Conservation (phyloP, 2,329 filamentous ascomycete genomes). For the Botryosphaeria dothidea region DNA sequence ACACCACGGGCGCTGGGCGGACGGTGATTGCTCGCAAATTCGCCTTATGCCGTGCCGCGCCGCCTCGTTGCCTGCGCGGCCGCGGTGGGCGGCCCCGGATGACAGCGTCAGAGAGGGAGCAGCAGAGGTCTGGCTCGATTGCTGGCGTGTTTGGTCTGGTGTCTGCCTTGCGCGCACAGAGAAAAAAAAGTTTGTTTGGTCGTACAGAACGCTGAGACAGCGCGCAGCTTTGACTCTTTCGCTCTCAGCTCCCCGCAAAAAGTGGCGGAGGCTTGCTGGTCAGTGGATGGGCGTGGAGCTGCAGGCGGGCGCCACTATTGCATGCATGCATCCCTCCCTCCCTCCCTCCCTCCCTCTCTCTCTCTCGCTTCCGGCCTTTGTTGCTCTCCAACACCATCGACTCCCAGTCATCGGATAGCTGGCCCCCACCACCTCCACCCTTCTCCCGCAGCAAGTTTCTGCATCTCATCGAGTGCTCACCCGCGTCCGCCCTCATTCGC, state of each 20-base stretch:
- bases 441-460: not conserved
- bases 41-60: not conserved
- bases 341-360: too few relatives aligned
- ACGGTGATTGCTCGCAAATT: conserved; percentile 4
- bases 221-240: not conserved
- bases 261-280: not conserved
- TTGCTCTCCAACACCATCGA: not conserved
- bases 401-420: not conserved
- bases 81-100: not conserved
- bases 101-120: not conserved
- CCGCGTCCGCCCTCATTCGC: not conserved
- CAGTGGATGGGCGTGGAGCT: not conserved
- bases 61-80: conserved; percentile 1
- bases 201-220: not conserved
- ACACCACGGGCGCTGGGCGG: too few relatives aligned
- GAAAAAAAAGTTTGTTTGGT: not conserved
- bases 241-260: not conserved
- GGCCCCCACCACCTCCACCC: not conserved
- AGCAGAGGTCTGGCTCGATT: not conserved
- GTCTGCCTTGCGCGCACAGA: conserved; percentile 1
- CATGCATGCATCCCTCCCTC: too few relatives aligned
- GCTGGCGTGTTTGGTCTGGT: too few relatives aligned
- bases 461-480: not conserved
- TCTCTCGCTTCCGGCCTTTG: conserved; percentile 8
- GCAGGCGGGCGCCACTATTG: not conserved